Evolutionary conservation across 1,284 basidiomycete species (phyloP).

Genomic region (Stygiomarasmius scandens): DNA sequence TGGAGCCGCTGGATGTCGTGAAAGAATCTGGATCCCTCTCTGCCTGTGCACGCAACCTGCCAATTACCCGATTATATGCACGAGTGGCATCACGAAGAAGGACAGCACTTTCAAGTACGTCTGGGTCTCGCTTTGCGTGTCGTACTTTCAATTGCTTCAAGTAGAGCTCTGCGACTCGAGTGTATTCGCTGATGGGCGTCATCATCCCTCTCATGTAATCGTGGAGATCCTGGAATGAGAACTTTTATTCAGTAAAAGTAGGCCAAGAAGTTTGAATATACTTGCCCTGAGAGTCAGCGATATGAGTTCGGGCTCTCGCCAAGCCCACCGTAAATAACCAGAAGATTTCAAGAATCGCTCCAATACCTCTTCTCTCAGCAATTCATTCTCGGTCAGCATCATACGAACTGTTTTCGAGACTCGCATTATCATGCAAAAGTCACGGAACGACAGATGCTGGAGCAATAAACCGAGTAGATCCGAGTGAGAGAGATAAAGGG

Average conservation of each 20-base stretch:
- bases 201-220: slow-evolving; percentile 77
- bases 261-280: slow-evolving; percentile 9
- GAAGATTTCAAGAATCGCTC: slow-evolving; percentile 67
- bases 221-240: slow-evolving; percentile 59
- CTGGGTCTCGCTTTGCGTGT: slow-evolving; percentile 38
- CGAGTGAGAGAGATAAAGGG: slow-evolving; percentile 50
- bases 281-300: slow-evolving; percentile 61
- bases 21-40: slow-evolving; percentile 47
- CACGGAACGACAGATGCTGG: slow-evolving; percentile 58
- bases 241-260: slow-evolving; percentile 10
- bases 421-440: slow-evolving; percentile 63
- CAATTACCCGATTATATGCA: slow-evolving; percentile 72
- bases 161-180: slow-evolving; percentile 55
- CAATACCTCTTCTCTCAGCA: slow-evolving; percentile 61
- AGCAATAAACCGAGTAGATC: slow-evolving; percentile 54
- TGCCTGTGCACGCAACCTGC: slow-evolving; percentile 73
- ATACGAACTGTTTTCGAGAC: slow-evolving; percentile 55
- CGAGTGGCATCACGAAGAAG: slow-evolving; percentile 60
- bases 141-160: slow-evolving; percentile 47
- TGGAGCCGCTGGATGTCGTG: no score
- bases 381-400: slow-evolving; percentile 49
- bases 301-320: slow-evolving; percentile 61
- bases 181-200: slow-evolving; percentile 70
- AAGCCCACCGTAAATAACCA: slow-evolving; percentile 69
- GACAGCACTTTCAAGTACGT: slow-evolving; percentile 42